Evolutionary conservation across 345 rosid species (phyloP), one percentile per base, ranked within the genome.

Genomic region (Conringia planisiliqua): DNA sequence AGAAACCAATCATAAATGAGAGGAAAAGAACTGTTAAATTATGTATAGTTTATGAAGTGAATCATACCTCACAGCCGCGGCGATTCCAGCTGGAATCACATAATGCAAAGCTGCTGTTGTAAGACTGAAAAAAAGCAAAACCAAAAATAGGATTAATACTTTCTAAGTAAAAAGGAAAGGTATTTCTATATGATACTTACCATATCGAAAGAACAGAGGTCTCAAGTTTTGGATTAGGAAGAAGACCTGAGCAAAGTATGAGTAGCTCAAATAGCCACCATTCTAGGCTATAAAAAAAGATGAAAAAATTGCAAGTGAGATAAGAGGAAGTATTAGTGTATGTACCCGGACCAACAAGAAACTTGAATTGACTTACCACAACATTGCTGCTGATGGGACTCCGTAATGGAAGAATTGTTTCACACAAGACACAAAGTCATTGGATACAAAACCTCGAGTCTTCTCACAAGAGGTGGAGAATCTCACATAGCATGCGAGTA

Each of bases 191-290:
- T 36, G 68, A 52, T 40, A 64, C 20, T 51, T 29, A 88, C 89
- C 89, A 84, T 65, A 89, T 82, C 17, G 88, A 83, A 66, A 84
- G 89, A 50, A 85, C 84, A 20, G 91, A 89, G 36, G 91, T 87
- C 80, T 87, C 86, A 64, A 87, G 80, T 18, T 84, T 64, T 7
- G 87, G 87, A 72, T 89, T 85, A 0, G 87, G 79, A 36, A 84
- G 69, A 11, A 89, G 76, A 18, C 89, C 88, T 7, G 87, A 86
- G 14, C 62, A 71, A 68, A 86, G 67, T 30, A 52, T 60, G 14
- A 85, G 74, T 56, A 86, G 42, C 85, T 86, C 93, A 52, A 52
- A 52, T 52, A 52, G 33, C 58, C 58, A 52, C 58, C 58, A 52
- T 13, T 52, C 58, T 52, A 52, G 58, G 58, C 35, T 52, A 52